Evolutionary conservation across 306 rosid species (phyloP).

Genomic region (Arachis hypogaea): DNA sequence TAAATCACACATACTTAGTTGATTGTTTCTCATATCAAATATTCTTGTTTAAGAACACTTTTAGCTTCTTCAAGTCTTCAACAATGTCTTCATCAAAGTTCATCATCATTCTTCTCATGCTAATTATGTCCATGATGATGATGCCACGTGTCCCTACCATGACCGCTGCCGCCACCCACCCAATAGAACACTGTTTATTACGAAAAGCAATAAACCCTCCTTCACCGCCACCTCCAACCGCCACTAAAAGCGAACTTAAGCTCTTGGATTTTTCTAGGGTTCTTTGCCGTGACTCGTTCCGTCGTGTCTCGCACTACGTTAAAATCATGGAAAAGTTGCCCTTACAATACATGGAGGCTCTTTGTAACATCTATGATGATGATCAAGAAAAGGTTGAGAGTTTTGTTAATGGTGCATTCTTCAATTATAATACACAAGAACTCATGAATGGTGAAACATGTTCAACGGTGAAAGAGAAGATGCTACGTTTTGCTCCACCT

Average conservation of each 20-base stretch:
- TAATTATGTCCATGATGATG: neutral
- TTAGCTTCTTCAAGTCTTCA: too few species aligned
- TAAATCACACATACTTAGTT: too few species aligned
- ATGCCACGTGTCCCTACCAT: neutral
- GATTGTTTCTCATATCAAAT: too few species aligned
- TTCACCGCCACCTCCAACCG: neutral
- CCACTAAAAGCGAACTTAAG: too few species aligned
- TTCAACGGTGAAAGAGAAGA: neutral
- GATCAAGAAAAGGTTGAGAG: neutral
- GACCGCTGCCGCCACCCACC: neutral
- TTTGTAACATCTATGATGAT: constrained; percentile 28
- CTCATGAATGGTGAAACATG: constrained; percentile 39
- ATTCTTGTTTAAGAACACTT: too few species aligned
- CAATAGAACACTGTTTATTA: neutral
- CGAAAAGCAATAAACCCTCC: neutral
- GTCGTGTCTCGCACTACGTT: too few species aligned
- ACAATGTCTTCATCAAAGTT: too few species aligned
- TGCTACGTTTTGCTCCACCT: too few species aligned
- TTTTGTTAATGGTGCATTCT: neutral
- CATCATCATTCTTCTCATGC: neutral
- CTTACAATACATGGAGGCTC: constrained; percentile 12
- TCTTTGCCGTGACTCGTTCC: neutral
- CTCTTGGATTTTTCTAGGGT: neutral
- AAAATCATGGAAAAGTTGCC: neutral
- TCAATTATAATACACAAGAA: neutral